These are phyloP conservation scores for Rhodomyrtus psidioides DNA, from an alignment of 441 rosid species.

Conservation along the genomic window DNA sequence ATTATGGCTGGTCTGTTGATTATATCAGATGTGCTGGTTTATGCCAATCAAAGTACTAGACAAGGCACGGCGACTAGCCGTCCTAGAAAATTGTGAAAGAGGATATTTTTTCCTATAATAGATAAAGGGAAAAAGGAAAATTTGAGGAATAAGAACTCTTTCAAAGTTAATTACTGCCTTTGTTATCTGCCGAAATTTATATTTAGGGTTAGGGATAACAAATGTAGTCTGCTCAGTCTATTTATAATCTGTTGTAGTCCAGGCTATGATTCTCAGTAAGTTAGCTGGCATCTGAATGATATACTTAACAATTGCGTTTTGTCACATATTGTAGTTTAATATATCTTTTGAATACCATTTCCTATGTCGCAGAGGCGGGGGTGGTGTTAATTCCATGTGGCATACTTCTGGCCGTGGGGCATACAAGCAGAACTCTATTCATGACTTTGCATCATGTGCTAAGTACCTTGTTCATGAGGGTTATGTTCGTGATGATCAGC, in stretches of 20 bases:
- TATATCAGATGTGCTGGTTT: background rate
- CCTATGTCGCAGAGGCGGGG: conserved; percentile 64
- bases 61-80: background rate
- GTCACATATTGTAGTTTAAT: background rate
- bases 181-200: background rate
- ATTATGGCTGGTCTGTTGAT: background rate
- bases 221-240: background rate
- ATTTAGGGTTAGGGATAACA: background rate
- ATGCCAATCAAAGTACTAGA: background rate
- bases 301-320: background rate
- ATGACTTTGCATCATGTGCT: conserved; percentile 61
- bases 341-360: background rate
- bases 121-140: background rate
- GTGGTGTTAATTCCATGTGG: conserved; percentile 55
- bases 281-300: background rate
- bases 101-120: background rate
- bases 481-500: conserved; percentile 48
- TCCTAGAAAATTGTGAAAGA: background rate
- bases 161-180: background rate
- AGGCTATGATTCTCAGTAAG: background rate
- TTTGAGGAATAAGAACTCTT: background rate
- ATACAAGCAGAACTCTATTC: conserved; percentile 55
- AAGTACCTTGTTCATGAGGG: conserved; percentile 58
- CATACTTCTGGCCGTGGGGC: conserved; percentile 68
- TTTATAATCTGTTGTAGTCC: background rate